A percentile compares a stretch with the other conserved stretches of the same genome.
These are phyloP conservation scores for Hypoxylon sp. DNA, from an alignment of 2,329 filamentous ascomycete genomes.

Conservation along the genomic window DNA sequence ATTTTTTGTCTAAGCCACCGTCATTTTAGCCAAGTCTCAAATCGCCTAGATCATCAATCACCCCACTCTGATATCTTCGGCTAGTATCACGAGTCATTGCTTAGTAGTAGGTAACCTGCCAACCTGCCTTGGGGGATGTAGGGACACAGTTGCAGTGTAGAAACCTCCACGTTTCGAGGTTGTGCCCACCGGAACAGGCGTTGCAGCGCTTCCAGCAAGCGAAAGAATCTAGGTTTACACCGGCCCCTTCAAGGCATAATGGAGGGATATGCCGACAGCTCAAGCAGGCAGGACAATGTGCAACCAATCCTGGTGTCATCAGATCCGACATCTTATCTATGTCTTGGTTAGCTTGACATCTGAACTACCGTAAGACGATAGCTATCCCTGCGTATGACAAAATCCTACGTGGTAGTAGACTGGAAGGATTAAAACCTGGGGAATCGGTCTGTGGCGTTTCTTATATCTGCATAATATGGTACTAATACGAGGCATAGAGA, in stretches of 20 bases:
- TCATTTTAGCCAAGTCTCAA: conserved; percentile 28
- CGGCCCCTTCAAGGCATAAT: conserved; percentile 20
- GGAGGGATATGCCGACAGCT: conserved; percentile 8
- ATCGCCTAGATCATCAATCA: conserved; percentile 29
- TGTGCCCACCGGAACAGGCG: conserved; percentile 9
- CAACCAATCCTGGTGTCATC: conserved; percentile 37
- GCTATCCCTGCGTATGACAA: conserved; percentile 31
- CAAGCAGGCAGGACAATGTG: conserved; percentile 27
- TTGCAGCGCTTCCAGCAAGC: conserved; percentile 4
- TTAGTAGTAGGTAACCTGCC: conserved; percentile 8
- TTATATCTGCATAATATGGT: conserved; percentile 29
- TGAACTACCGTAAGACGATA: conserved; percentile 40
- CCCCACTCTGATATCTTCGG: conserved; percentile 27
- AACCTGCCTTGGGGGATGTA: not conserved
- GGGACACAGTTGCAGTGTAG: conserved; percentile 1
- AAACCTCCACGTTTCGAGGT: conserved; percentile 16
- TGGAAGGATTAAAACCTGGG: conserved; percentile 38
- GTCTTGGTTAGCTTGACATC: conserved; percentile 27
- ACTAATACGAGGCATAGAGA: conserved; percentile 15
- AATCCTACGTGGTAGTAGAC: conserved; percentile 25
- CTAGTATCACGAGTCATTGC: conserved; percentile 22
- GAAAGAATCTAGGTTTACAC: conserved; percentile 20
- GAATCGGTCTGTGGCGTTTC: conserved; percentile 31
- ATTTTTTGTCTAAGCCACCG: conserved; percentile 1
- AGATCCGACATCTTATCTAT: conserved; percentile 42